Evolutionary conservation across 2,329 filamentous ascomycete species (phyloP).

Genomic region (Penicillium freii): DNA sequence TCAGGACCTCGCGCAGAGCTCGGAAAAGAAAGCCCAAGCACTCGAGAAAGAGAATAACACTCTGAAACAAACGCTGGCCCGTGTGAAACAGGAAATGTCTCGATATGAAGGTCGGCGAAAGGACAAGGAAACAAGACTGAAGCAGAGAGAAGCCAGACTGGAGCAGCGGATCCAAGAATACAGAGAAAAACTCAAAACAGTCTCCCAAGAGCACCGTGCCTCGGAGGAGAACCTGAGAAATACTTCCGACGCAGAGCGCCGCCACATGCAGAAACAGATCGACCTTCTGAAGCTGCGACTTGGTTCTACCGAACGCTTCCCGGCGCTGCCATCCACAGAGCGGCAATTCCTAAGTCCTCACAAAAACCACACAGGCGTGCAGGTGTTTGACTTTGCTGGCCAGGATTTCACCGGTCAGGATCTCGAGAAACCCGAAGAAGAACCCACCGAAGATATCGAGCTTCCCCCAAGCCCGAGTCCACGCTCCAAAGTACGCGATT

Average conservation of each 20-base stretch:
- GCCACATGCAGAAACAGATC: conserved; percentile 40
- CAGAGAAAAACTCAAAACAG: conserved; percentile 38
- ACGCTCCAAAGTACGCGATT: conserved; percentile 32
- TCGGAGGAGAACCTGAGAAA: conserved; percentile 36
- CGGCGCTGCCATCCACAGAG: conserved; percentile 19
- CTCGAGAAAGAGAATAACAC: conserved; percentile 43
- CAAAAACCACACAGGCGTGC: conserved; percentile 32
- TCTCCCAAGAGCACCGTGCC: conserved; percentile 37
- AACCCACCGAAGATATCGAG: conserved; percentile 34
- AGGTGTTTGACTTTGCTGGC: conserved; percentile 16
- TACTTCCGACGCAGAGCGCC: conserved; percentile 38
- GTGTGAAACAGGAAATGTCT: conserved; percentile 44
- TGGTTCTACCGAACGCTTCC: conserved; percentile 29
- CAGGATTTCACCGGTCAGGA: conserved; percentile 26
- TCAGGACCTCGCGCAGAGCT: conserved; percentile 36
- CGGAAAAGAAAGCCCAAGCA: conserved; percentile 42
- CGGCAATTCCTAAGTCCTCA: conserved; percentile 29
- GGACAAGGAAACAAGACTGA: conserved; percentile 43
- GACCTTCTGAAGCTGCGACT: conserved; percentile 36
- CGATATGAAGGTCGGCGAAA: conserved; percentile 45
- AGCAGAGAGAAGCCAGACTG: conserved; percentile 40
- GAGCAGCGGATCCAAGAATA: conserved; percentile 43
- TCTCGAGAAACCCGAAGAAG: conserved; percentile 20
- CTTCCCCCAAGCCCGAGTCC: conserved; percentile 37
- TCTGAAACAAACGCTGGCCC: conserved; percentile 42